Evolutionary conservation across 805 yeast genomes (phyloP), one percentile per base, ranked within the genome.

Genomic region (Metschnikowia lachancei): DNA sequence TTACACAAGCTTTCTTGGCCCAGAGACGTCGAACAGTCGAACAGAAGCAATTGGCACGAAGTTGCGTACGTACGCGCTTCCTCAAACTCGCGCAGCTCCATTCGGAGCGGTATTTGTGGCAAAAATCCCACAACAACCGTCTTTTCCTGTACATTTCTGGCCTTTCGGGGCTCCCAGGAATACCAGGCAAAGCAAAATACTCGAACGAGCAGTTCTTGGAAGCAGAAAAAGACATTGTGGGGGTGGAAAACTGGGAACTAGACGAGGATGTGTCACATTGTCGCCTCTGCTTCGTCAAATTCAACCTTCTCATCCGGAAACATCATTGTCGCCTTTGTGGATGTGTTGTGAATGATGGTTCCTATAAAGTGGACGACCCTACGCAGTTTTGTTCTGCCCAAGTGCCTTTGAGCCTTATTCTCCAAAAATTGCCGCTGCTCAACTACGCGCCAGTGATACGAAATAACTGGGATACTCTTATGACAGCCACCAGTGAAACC

Each of bases 311-410:
- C 0, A 55, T 77, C 19, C 69, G 97, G 41, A 87, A 85, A 53
- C 98, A 94, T 61, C 99, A 92, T 62, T 94, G 99, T 63, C 70
- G 98, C 31, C 63, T 90, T 20, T 92, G 99, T 69, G 98, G 98
- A 0, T 59, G 65, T 22, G 79, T 86, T 1, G 87, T 89, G 0
- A 92, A 97, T 66, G 95, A 85, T 20, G 83, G 82, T 53, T 28
- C 45, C 4, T 32, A 35, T 19, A 43, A 12, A 6, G 12, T 36
- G 22, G 55, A 48, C 63, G 42, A 66, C 49, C 40, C 76, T 71
- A 8, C 82, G 70, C 12, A 57, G 33, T 49, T 56, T 17, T 92
- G 99, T 62, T 89, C 97, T 0, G 79, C 82, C 60, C 80, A 81
- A 45, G 83, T 88, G 0, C 87, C 87, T 0, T 55, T 83, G 1